Evolutionary conservation across 352 stramenopile species (phyloP).

Genomic region (Pythium pyrilobum): DNA sequence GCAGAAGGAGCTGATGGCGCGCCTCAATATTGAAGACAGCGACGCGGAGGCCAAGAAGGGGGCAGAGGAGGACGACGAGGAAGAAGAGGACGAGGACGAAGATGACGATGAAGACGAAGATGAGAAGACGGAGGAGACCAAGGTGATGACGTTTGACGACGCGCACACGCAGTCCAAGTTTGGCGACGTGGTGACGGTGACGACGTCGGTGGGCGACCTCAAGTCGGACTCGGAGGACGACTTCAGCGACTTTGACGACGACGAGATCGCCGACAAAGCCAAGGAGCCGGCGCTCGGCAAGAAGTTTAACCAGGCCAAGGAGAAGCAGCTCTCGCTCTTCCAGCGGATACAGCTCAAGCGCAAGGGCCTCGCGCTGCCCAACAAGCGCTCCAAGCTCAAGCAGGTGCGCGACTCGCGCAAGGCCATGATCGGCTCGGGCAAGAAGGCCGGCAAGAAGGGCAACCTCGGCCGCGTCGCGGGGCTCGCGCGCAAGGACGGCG

Average conservation of each 20-base stretch:
- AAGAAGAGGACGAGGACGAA: constrained; percentile 28
- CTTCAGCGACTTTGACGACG: constrained; percentile 39
- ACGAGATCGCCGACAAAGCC: constrained; percentile 30
- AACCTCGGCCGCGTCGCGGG: constrained; percentile 19
- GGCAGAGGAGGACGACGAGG: constrained; percentile 21
- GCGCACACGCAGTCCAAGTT: constrained; percentile 84
- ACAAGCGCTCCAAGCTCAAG: constrained; percentile 83
- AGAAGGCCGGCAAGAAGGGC: constrained; percentile 43
- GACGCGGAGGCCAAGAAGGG: constrained; percentile 33
- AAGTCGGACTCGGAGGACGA: constrained; percentile 74
- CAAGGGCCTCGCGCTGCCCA: constrained; percentile 69
- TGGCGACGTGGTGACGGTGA: constrained; percentile 83
- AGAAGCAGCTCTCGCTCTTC: constrained; percentile 77
- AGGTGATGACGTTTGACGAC: constrained; percentile 77
- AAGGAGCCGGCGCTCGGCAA: constrained; percentile 10
- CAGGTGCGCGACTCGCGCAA: constrained; percentile 65
- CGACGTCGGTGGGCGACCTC: constrained; percentile 71
- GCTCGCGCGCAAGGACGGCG: constrained; percentile 8
- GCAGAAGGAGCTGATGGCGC: constrained; percentile 63
- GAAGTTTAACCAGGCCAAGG: constrained; percentile 27
- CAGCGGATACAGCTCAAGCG: constrained; percentile 87
- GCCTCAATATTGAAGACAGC: constrained; percentile 46
- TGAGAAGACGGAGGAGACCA: constrained; percentile 16
- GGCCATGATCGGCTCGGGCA: constrained; percentile 43
- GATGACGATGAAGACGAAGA: constrained; percentile 31